phyloP scores from a whole-genome alignment of 805 yeast genomes.

The Komagataella mondaviorum region DNA sequence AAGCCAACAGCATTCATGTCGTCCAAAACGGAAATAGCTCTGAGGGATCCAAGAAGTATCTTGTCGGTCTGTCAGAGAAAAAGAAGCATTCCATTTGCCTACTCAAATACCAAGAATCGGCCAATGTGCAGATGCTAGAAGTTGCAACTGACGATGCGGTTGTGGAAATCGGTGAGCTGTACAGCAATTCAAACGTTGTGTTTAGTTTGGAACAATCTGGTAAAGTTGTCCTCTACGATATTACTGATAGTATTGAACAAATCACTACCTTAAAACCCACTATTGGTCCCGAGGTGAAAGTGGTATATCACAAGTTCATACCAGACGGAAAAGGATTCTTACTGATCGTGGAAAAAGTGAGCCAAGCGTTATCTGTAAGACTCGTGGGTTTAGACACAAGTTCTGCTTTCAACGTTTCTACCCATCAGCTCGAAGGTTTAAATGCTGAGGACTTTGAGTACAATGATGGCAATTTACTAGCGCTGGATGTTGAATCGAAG shows the following conservation, averaged over 20 bases:
- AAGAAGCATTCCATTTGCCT: constrained; percentile 15
- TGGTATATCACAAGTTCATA: constrained; percentile 10
- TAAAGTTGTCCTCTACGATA: constrained; percentile 14
- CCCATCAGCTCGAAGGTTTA: not conserved
- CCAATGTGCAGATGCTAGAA: not conserved
- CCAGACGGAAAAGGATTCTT: constrained; percentile 3
- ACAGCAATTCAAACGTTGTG: not conserved
- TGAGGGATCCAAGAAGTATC: constrained; percentile 15
- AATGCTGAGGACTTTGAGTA: not conserved
- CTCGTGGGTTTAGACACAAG: not conserved
- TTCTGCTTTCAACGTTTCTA: not conserved
- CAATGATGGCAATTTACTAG: not conserved
- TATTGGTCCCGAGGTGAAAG: constrained; percentile 9
- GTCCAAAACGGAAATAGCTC: constrained; percentile 2
- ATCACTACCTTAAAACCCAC: constrained; percentile 5
- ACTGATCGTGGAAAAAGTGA: constrained; percentile 1
- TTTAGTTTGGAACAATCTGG: constrained; percentile 1
- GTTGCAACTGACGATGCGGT: not conserved
- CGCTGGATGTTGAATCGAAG: constrained; percentile 1
- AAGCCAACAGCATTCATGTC: constrained; percentile 26
- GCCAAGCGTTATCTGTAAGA: not conserved
- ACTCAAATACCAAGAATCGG: constrained; percentile 7
- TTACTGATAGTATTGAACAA: constrained; percentile 13
- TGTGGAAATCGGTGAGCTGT: not conserved
- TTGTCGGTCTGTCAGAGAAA: constrained; percentile 21